A percentile compares a stretch with the other conserved stretches of the same genome.
These are phyloP conservation scores for Salvia rosmarinus DNA, from an alignment of 257 asterid species.

Conservation along the genomic window DNA sequence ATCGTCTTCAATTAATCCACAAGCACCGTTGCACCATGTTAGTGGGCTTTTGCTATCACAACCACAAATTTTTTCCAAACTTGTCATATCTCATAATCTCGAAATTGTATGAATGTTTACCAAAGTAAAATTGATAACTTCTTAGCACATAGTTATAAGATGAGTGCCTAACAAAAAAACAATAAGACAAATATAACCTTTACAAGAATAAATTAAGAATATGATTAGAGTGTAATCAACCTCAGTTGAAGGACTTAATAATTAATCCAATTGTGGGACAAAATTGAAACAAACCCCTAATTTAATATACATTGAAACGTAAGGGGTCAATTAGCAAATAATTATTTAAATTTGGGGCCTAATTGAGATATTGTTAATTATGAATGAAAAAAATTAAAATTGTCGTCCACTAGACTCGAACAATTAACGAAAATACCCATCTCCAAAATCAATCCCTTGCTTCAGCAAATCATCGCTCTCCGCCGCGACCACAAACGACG, in stretches of 20 bases:
- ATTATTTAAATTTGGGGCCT: not conserved
- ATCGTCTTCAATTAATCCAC: no score
- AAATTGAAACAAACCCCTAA: not conserved
- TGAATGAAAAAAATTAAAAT: not conserved
- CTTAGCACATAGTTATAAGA: no score
- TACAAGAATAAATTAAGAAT: no score
- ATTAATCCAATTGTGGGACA: not conserved
- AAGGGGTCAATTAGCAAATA: not conserved
- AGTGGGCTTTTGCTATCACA: no score
- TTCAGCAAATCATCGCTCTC: slow-evolving; percentile 35
- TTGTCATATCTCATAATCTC: no score
- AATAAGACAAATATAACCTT: no score
- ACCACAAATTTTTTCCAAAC: no score
- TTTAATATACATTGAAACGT: not conserved
- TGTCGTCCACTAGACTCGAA: slow-evolving; percentile 16
- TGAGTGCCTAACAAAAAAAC: no score
- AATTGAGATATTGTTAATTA: not conserved
- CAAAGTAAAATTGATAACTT: no score
- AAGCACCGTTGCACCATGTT: no score
- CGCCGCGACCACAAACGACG: slow-evolving; percentile 36
- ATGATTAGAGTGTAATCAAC: not conserved
- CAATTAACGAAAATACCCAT: slow-evolving; percentile 36
- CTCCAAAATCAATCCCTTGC: slow-evolving; percentile 29
- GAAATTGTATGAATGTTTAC: no score
- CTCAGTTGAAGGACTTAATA: not conserved